These are phyloP conservation scores for Incumbomyces delicatus DNA, from an alignment of 2,329 filamentous ascomycete species.

Conservation along the genomic window DNA sequence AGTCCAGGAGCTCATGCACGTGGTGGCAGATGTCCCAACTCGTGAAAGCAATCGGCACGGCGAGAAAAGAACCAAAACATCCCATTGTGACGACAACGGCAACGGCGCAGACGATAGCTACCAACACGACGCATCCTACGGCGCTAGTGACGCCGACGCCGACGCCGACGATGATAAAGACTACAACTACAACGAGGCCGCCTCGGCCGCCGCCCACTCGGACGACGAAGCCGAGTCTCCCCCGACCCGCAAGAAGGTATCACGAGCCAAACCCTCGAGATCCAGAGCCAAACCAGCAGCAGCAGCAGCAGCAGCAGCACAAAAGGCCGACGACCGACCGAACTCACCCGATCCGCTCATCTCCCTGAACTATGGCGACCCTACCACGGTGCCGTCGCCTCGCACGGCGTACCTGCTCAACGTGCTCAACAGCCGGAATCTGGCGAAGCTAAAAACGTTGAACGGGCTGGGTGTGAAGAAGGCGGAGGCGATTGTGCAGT, in stretches of 20 bases:
- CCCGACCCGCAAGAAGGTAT: slow-evolving; percentile 21
- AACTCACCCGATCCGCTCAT: neutral
- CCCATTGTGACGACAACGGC: neutral
- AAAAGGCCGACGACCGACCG: neutral
- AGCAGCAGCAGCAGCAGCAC: slow-evolving; percentile 13
- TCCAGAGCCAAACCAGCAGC: slow-evolving; percentile 9
- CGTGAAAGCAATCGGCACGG: neutral
- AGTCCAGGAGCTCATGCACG: neutral
- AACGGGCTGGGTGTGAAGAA: slow-evolving; percentile 40
- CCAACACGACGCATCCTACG: slow-evolving; percentile 20
- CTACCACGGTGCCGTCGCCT: slow-evolving; percentile 22
- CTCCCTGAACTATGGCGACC: too few relatives aligned
- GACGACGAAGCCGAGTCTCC: slow-evolving; percentile 24
- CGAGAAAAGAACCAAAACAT: slow-evolving; percentile 5
- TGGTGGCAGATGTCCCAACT: neutral
- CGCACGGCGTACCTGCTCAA: slow-evolving; percentile 35
- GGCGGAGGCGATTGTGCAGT: slow-evolving; percentile 39
- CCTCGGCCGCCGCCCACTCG: slow-evolving; percentile 20
- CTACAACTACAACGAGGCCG: too few relatives aligned
- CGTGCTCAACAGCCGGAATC: slow-evolving; percentile 37
- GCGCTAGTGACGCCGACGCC: slow-evolving; percentile 26
- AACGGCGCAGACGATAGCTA: slow-evolving; percentile 14
- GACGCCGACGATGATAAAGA: too few relatives aligned
- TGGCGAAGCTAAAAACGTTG: slow-evolving; percentile 36
- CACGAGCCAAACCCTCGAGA: too few relatives aligned